Evolutionary conservation across 805 yeast genomes (phyloP).

Genomic region (Yarrowia sp.): DNA sequence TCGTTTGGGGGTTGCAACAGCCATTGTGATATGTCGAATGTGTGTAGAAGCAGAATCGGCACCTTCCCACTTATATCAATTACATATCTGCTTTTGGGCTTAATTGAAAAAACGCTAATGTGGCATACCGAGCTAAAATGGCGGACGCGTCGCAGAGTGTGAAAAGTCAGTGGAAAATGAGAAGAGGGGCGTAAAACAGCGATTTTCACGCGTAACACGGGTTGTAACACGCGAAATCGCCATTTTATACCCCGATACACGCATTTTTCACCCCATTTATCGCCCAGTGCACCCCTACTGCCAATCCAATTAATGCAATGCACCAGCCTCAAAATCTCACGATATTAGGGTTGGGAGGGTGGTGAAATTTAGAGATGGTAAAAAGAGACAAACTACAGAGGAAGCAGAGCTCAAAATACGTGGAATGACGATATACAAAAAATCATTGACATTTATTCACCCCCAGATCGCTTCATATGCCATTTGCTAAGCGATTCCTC

Average conservation of each 20-base stretch:
- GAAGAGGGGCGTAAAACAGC: neutral
- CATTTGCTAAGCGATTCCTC: neutral
- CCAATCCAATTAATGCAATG: conserved; percentile 23
- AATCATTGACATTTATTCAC: too few species aligned
- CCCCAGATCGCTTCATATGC: neutral
- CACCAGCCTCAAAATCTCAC: conserved; percentile 21
- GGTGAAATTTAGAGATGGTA: too few species aligned
- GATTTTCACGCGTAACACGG: neutral
- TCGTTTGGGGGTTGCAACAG: conserved; percentile 25
- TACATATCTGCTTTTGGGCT: conserved; percentile 15
- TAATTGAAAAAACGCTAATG: conserved; percentile 3
- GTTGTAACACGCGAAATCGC: too few species aligned
- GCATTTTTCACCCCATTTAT: too few species aligned
- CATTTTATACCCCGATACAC: too few species aligned
- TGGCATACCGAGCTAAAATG: neutral
- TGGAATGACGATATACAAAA: too few species aligned
- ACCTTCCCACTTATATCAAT: neutral
- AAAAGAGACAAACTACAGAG: neutral
- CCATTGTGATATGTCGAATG: neutral
- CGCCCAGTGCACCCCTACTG: neutral
- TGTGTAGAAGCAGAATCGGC: neutral
- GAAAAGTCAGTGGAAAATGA: neutral
- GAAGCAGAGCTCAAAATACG: neutral
- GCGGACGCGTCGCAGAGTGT: neutral
- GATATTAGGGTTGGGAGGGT: neutral